These are phyloP conservation scores for Cladorrhinum sp. DNA, from an alignment of 2,329 filamentous ascomycete genomes.

Conservation along the genomic window DNA sequence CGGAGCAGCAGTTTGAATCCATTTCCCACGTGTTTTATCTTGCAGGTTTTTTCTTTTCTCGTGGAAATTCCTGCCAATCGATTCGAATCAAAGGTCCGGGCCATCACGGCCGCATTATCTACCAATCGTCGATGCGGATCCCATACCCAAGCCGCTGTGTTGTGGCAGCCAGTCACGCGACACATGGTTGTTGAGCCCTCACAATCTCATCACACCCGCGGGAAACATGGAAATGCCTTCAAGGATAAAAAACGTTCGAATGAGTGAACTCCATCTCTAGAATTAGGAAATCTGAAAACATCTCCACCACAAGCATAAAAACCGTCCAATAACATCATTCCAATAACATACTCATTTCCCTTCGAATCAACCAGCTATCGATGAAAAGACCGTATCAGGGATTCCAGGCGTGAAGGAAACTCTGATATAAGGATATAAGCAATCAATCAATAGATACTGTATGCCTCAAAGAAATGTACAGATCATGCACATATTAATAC, in stretches of 20 bases:
- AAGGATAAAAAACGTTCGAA: not conserved
- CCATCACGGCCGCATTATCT: not conserved
- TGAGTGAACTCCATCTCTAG: not conserved
- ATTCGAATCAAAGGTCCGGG: not conserved
- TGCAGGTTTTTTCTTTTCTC: not conserved
- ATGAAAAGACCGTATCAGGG: too few relatives aligned
- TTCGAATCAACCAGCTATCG: too few relatives aligned
- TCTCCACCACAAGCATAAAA: not conserved
- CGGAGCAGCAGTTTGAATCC: not conserved
- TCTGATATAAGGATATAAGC: too few relatives aligned
- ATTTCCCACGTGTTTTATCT: not conserved
- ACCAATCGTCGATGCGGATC: not conserved
- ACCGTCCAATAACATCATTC: not conserved
- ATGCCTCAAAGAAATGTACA: not conserved
- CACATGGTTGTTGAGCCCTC: not conserved
- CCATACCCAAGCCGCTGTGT: not conserved
- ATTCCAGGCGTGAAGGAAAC: too few relatives aligned
- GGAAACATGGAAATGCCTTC: not conserved
- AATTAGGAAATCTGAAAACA: not conserved
- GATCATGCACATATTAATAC: not conserved
- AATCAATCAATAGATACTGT: not conserved
- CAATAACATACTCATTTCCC: not conserved
- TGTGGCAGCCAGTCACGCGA: conserved; percentile 4
- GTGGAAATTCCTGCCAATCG: not conserved
- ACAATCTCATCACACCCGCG: not conserved